Percentiles rank a stretch among this genome's conserved stretches.
Conservation (phyloP, 345 rosid species). For the Eucalyptus pauciflora region DNA sequence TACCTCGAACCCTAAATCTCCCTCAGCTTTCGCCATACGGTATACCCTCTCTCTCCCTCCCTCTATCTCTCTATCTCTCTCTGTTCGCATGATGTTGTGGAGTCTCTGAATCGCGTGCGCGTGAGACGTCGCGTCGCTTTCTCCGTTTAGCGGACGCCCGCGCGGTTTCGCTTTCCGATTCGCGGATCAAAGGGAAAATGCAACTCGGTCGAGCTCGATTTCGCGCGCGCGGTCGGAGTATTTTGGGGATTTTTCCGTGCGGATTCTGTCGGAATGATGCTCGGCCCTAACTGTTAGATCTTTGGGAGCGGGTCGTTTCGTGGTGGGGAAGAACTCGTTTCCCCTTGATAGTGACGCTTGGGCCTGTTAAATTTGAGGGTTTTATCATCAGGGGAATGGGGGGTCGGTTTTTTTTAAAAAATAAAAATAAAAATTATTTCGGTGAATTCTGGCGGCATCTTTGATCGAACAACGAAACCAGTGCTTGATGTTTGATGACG, state of each 20-base stretch:
- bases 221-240: not conserved
- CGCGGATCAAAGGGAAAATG: not conserved
- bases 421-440: too few species aligned
- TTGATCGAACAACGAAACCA: not conserved
- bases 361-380: not conserved
- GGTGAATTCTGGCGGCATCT: not conserved
- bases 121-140: not conserved
- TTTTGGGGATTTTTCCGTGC: not conserved
- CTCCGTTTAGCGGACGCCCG: not conserved
- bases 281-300: not conserved
- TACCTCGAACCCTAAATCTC: not conserved
- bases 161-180: not conserved
- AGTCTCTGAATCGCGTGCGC: not conserved
- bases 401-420: not conserved
- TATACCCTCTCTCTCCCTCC: not conserved
- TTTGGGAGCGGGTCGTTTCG: not conserved
- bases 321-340: not conserved
- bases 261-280: not conserved
- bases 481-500: not conserved
- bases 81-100: not conserved
- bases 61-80: not conserved
- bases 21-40: not conserved
- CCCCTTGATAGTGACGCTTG: not conserved
- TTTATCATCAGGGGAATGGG: not conserved
- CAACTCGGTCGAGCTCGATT: not conserved